These are phyloP conservation scores for Ascochyta koolunga DNA, from an alignment of 2,329 filamentous ascomycete genomes.

Conservation along the genomic window DNA sequence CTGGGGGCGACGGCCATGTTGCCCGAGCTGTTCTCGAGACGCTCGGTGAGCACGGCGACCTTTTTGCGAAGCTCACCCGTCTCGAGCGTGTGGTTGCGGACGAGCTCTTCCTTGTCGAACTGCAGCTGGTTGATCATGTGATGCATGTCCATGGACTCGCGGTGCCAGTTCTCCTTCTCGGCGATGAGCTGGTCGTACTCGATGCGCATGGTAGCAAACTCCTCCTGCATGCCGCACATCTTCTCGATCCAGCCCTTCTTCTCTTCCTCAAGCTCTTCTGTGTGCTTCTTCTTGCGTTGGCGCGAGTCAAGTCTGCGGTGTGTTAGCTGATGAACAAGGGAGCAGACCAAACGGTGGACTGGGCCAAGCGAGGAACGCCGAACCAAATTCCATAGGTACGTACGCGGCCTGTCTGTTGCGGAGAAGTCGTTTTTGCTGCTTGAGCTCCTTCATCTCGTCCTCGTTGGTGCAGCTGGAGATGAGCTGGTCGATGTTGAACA, in stretches of 20 bases:
- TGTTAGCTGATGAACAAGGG: conserved; percentile 46
- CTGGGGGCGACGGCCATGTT: conserved; percentile 58
- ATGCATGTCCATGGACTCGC: conserved; percentile 75
- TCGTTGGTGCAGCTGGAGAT: conserved; percentile 89
- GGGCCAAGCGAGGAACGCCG: conserved; percentile 39
- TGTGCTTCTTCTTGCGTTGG: conserved; percentile 97
- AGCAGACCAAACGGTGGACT: conserved; percentile 40
- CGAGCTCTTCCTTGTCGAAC: conserved; percentile 90
- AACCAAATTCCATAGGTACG: conserved; percentile 56
- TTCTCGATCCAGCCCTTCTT: conserved; percentile 87
- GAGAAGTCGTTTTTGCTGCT: conserved; percentile 94
- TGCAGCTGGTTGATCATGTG: conserved; percentile 77
- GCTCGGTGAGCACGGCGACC: conserved; percentile 78
- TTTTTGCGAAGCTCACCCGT: conserved; percentile 91
- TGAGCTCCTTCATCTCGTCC: conserved; percentile 94
- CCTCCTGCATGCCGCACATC: conserved; percentile 79
- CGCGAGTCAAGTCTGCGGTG: conserved; percentile 82
- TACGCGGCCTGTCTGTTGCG: conserved; percentile 97
- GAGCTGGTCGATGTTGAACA: conserved; percentile 92
- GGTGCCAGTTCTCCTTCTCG: conserved; percentile 69
- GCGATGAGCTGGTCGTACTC: conserved; percentile 59
- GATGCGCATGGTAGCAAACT: conserved; percentile 70
- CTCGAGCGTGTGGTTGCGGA: conserved; percentile 86
- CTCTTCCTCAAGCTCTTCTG: conserved; percentile 93
- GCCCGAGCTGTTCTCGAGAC: conserved; percentile 63